Evolutionary conservation across 176 grass and related monocot species (phyloP), one percentile per base, ranked within the genome.

Genomic region (Ananas comosus): DNA sequence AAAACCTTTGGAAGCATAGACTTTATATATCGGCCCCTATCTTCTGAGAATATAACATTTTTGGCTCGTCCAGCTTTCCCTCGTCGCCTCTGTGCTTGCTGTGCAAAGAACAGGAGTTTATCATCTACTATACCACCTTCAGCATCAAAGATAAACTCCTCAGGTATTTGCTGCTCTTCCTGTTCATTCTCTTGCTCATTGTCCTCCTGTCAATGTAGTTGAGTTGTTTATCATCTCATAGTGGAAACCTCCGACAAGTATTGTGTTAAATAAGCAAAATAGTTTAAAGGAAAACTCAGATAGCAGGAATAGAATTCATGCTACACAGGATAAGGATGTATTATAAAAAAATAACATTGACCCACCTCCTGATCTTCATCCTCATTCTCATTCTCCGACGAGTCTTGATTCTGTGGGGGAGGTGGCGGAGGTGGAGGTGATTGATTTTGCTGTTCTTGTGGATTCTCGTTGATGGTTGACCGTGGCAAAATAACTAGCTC

Each of bases 101-200:
- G 93, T 68, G 93, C 93, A 85, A 97, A 97, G 71, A 97, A 90
- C 73, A 97, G 84, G 77, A 97, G 86, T 49, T 97, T 97, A 19
- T 97, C 89, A 70, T 92, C 93, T 69, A 90, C 82, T 74, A 97
- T 61, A 25, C 93, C 93, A 48, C 93, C 93, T 86, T 97, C 93
- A 66, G 93, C 84, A 83, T 97, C 84, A 87, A 97, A 97, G 77
- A 92, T 97, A 66, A 97, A 97, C 73, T 97, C 93, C 68, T 97
- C 93, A 13, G 89, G 93, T 85, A 97, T 81, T 64, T 97, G 84
- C 50, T 76, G 81, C 18, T 97, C 89, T 74, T 97, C 76, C 58
- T 97, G 76, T 85, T 97, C 93, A 51, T 97, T 92, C 81, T 97
- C 93, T 87, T 97, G 81, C 0, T 97, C 89, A 24, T 92, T 78